Evolutionary conservation across 2,329 filamentous ascomycete genomes (phyloP).

Genomic region (Colletotrichum sp.): DNA sequence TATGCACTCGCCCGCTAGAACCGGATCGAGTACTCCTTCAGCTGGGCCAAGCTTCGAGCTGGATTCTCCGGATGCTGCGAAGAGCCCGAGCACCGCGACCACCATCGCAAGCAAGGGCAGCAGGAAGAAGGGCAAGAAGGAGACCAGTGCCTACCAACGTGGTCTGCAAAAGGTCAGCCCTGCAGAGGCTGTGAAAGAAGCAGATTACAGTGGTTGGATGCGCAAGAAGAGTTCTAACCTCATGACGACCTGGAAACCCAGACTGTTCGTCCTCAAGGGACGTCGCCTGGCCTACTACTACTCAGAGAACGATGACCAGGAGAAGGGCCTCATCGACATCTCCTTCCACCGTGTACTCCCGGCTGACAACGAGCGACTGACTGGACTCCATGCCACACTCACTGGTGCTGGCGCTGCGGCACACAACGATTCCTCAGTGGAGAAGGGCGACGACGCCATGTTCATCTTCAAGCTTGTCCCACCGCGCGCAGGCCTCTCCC

Average conservation of each 20-base stretch:
- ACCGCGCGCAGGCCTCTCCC: slow-evolving; percentile 83
- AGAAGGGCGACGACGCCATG: slow-evolving; percentile 70
- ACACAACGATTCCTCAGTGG: slow-evolving; percentile 43
- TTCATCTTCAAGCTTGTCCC: slow-evolving; percentile 99
- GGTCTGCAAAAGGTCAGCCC: slow-evolving; percentile 84
- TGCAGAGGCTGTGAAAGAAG: slow-evolving; percentile 80
- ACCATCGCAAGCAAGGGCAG: slow-evolving; percentile 54
- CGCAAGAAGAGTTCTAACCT: slow-evolving; percentile 97
- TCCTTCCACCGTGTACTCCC: slow-evolving; percentile 96
- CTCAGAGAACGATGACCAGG: slow-evolving; percentile 87
- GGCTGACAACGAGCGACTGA: slow-evolving; percentile 88
- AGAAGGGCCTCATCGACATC: slow-evolving; percentile 96
- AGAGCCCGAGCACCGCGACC: slow-evolving; percentile 55
- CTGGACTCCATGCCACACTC: slow-evolving; percentile 88
- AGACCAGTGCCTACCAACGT: slow-evolving; percentile 91
- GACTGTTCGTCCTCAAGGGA: slow-evolving; percentile 93
- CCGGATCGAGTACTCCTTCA: slow-evolving; percentile 76
- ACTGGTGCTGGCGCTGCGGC: slow-evolving; percentile 80
- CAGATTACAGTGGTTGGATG: slow-evolving; percentile 99
- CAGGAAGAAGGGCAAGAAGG: slow-evolving; percentile 84
- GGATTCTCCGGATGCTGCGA: slow-evolving; percentile 72
- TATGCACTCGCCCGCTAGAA: slow-evolving; percentile 71
- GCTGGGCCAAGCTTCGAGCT: slow-evolving; percentile 76
- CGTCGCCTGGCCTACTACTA: slow-evolving; percentile 96
- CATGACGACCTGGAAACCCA: slow-evolving; percentile 97